Percentiles rank a stretch among this genome's conserved stretches.
Evolutionary conservation across 805 yeast genomes (phyloP).

Genomic region (Lipomyces starkeyi): DNA sequence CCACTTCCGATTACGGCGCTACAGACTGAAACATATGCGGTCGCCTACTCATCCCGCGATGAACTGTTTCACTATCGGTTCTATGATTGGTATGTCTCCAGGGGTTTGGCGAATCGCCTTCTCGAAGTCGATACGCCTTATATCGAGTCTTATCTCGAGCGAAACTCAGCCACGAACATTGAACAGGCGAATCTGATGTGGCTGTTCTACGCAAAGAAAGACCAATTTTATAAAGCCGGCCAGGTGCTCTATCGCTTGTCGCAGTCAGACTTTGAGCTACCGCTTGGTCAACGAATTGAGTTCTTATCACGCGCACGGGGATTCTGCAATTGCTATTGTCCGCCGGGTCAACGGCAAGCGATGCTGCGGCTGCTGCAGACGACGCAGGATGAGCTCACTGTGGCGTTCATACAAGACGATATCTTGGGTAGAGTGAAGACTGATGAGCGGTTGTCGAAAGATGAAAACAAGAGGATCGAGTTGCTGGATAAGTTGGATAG

Average conservation of each 20-base stretch:
- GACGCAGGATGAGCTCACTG: slow-evolving; percentile 81
- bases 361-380: slow-evolving; percentile 71
- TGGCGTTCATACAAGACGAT: slow-evolving; percentile 84
- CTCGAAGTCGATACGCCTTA: slow-evolving; percentile 82
- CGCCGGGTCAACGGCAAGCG: slow-evolving; percentile 75
- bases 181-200: slow-evolving; percentile 83
- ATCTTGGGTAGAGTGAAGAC: slow-evolving; percentile 49
- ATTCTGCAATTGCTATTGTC: slow-evolving; percentile 83
- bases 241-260: slow-evolving; percentile 75
- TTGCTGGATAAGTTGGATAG: slow-evolving; percentile 63
- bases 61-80: slow-evolving; percentile 88
- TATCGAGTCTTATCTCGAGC: slow-evolving; percentile 73
- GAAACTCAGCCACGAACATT: slow-evolving; percentile 57
- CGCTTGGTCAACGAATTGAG: slow-evolving; percentile 78
- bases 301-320: slow-evolving; percentile 91
- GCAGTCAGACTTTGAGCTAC: slow-evolving; percentile 63
- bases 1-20: slow-evolving; percentile 47
- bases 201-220: slow-evolving; percentile 85
- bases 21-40: slow-evolving; percentile 73
- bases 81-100: slow-evolving; percentile 87
- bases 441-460: slow-evolving; percentile 50
- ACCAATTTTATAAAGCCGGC: slow-evolving; percentile 83
- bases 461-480: slow-evolving; percentile 51
- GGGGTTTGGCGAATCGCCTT: slow-evolving; percentile 76
- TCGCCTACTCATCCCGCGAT: slow-evolving; percentile 76